Evolutionary conservation across 2,329 filamentous ascomycete genomes (phyloP).

Genomic region (Cercospora sp.): DNA sequence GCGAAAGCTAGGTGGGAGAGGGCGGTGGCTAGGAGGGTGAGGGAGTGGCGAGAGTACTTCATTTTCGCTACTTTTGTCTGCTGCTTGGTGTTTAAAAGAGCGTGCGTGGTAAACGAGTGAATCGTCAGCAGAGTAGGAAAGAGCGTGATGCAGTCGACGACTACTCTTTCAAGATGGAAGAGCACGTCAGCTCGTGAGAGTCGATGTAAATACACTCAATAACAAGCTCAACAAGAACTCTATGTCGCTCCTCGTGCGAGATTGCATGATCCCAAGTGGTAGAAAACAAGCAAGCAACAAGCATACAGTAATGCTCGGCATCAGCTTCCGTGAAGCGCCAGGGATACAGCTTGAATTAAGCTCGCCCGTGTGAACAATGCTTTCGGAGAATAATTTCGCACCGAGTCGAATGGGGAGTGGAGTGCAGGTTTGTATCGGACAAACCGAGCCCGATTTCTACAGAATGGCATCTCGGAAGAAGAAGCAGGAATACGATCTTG

Average conservation of each 20-base stretch:
- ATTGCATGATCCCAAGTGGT: not conserved
- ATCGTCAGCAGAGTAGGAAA: not conserved
- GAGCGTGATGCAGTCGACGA: not conserved
- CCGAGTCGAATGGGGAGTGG: not conserved
- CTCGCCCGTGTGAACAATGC: not conserved
- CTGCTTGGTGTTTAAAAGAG: not conserved
- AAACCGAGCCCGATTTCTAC: too few relatives aligned
- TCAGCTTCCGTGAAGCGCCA: not conserved
- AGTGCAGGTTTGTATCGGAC: too few relatives aligned
- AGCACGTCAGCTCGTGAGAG: not conserved
- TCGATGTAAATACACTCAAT: too few relatives aligned
- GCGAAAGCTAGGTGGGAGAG: not conserved
- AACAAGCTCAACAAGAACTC: not conserved
- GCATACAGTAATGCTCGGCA: not conserved
- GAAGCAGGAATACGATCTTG: too few relatives aligned
- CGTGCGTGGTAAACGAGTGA: not conserved
- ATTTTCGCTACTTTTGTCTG: not conserved
- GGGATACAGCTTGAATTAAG: not conserved
- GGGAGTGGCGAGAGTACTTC: not conserved
- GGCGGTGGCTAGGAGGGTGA: not conserved
- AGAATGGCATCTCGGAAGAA: too few relatives aligned
- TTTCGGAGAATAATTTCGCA: not conserved
- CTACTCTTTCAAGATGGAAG: not conserved
- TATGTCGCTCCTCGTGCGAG: not conserved
- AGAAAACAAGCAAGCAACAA: not conserved